phyloP scores from a whole-genome alignment of 345 rosid genomes.

The Hirschfeldia incana region DNA sequence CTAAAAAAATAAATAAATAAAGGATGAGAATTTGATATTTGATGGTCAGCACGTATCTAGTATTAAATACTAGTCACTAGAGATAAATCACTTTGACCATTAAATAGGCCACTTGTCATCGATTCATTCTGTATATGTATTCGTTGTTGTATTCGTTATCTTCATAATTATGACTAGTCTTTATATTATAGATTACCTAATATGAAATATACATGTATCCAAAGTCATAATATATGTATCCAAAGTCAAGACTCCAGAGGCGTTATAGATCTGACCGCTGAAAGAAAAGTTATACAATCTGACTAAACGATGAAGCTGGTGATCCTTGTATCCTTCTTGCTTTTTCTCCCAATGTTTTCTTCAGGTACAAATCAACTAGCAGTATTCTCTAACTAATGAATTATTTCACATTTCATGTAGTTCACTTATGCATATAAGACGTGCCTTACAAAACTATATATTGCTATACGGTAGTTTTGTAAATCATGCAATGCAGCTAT shows the following conservation, averaged over 20 bases:
- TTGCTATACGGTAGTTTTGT: not conserved
- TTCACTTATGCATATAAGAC: not conserved
- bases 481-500: not conserved
- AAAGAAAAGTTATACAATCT: not conserved
- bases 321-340: conserved; percentile 24
- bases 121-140: not conserved
- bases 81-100: conserved; percentile 9
- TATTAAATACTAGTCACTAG: not conserved
- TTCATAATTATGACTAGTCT: not conserved
- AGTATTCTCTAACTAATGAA: not conserved
- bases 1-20: not conserved
- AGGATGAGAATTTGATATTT: not conserved
- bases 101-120: not conserved
- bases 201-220: not conserved
- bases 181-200: not conserved
- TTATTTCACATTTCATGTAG: not conserved
- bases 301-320: conserved; percentile 25
- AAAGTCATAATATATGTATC: not conserved
- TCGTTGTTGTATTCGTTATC: not conserved
- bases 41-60: not conserved
- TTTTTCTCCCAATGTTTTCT: conserved; percentile 25
- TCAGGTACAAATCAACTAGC: conserved; percentile 24
- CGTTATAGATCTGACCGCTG: not conserved
- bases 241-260: not conserved
- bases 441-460: not conserved